A percentile compares a stretch with the other conserved stretches of the same genome.
phyloP scores from a whole-genome alignment of 257 asterid species.

The Scutellaria baicalensis region DNA sequence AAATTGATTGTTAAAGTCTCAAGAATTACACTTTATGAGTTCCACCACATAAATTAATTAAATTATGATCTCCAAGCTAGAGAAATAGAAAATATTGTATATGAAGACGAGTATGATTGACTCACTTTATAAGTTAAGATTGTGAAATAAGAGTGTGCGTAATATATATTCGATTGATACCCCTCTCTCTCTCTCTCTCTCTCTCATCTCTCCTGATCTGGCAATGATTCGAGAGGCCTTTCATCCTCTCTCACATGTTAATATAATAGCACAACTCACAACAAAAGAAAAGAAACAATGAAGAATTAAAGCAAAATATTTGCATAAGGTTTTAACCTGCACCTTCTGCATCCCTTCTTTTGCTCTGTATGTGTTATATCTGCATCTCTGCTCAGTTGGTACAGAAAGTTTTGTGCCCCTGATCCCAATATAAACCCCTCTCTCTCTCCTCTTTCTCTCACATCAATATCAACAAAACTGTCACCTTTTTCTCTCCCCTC shows the following conservation, averaged over 20 bases:
- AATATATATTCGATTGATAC: no score
- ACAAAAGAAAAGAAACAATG: neutral
- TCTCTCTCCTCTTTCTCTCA: conserved; percentile 3
- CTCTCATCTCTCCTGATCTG: conserved; percentile 21
- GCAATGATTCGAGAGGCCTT: conserved; percentile 40
- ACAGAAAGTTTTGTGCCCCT: conserved; percentile 60
- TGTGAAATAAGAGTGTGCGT: neutral
- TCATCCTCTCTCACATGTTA: conserved; percentile 23
- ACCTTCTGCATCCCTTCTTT: neutral
- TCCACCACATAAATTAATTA: no score
- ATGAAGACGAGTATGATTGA: no score
- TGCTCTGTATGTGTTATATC: conserved; percentile 30
- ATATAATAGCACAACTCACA: neutral
- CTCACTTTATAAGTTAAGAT: neutral
- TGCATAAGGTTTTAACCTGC: conserved; percentile 3
- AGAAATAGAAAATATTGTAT: no score
- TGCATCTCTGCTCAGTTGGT: conserved; percentile 34
- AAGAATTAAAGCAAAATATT: neutral
- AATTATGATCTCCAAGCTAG: no score
- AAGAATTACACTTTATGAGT: no score
- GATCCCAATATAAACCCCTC: conserved; percentile 45
- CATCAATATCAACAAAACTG: conserved; percentile 27
- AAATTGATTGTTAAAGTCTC: no score
- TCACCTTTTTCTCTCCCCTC: neutral
- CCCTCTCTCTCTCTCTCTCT: neutral